Evolutionary conservation across 2,329 filamentous ascomycete species (phyloP).

Genomic region (Alternaria metachromatica): DNA sequence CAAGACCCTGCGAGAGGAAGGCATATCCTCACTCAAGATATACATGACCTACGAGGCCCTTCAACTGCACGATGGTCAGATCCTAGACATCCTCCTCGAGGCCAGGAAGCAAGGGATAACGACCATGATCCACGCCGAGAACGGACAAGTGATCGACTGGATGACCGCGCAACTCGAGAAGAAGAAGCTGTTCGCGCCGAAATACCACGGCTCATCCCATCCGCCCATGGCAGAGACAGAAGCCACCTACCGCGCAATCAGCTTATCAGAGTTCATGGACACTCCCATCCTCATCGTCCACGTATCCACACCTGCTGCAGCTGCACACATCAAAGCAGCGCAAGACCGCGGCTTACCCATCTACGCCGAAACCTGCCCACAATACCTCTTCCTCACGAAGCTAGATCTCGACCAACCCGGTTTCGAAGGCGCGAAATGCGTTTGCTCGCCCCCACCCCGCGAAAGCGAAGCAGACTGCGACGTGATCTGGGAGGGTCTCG

Average conservation of each 20-base stretch:
- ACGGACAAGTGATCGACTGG: conserved; percentile 62
- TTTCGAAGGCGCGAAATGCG: conserved; percentile 63
- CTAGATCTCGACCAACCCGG: conserved; percentile 58
- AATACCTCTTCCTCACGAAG: conserved; percentile 62
- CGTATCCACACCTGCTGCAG: conserved; percentile 57
- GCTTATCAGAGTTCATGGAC: conserved; percentile 58
- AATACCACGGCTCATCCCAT: conserved; percentile 59
- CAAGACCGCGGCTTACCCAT: conserved; percentile 59
- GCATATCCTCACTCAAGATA: conserved; percentile 52
- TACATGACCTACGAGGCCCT: conserved; percentile 54
- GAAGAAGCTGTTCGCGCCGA: conserved; percentile 56
- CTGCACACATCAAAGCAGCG: conserved; percentile 56
- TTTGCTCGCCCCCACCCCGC: conserved; percentile 62
- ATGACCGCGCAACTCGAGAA: conserved; percentile 61
- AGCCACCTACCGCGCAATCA: conserved; percentile 61
- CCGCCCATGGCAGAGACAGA: conserved; percentile 60
- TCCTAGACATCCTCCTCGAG: conserved; percentile 48
- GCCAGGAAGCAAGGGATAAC: conserved; percentile 55
- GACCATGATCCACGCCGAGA: conserved; percentile 65
- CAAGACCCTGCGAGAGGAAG: conserved; percentile 42
- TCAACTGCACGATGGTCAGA: conserved; percentile 48
- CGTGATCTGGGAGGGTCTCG: conserved; percentile 59
- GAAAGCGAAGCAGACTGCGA: conserved; percentile 57
- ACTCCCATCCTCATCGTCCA: conserved; percentile 63
- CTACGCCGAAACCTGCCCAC: conserved; percentile 63